These are phyloP conservation scores for Phytophthora pistaciae DNA, from an alignment of 352 stramenopile genomes.

Conservation along the genomic window DNA sequence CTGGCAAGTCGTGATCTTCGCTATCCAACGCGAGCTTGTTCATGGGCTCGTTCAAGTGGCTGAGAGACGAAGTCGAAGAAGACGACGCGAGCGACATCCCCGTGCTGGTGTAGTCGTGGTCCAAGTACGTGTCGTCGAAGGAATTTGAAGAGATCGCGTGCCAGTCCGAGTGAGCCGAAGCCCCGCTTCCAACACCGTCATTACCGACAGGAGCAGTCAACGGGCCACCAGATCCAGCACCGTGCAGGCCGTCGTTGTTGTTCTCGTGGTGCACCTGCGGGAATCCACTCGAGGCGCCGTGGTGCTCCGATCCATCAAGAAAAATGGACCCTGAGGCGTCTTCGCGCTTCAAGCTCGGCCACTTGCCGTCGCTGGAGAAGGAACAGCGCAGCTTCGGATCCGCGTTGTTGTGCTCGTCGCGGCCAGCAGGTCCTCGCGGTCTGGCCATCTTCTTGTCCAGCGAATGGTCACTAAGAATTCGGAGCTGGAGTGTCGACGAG, in stretches of 20 bases:
- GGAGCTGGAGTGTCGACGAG: slow-evolving; percentile 42
- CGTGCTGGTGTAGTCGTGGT: slow-evolving; percentile 31
- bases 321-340: slow-evolving; percentile 2
- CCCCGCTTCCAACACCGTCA: slow-evolving; percentile 12
- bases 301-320: slow-evolving; percentile 6
- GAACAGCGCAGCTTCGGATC: slow-evolving; percentile 25
- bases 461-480: slow-evolving; percentile 34
- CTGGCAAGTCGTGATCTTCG: slow-evolving; percentile 37
- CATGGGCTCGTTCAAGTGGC: slow-evolving; percentile 42
- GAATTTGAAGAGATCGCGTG: slow-evolving; percentile 40
- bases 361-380: slow-evolving; percentile 31
- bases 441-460: slow-evolving; percentile 38
- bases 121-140: slow-evolving; percentile 50
- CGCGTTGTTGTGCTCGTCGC: slow-evolving; percentile 21
- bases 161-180: slow-evolving; percentile 36
- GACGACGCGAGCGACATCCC: slow-evolving; percentile 24
- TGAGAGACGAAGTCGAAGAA: slow-evolving; percentile 23
- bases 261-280: background rate
- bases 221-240: slow-evolving; percentile 6
- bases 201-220: slow-evolving; percentile 19
- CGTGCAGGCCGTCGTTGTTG: slow-evolving; percentile 3
- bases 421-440: slow-evolving; percentile 8
- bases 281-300: slow-evolving; percentile 5
- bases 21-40: slow-evolving; percentile 34
- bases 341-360: slow-evolving; percentile 37